Percentiles rank a stretch among this genome's conserved stretches.
Conservation (phyloP, 208 protist species). For the Trypanosoma melophagium region DNA sequence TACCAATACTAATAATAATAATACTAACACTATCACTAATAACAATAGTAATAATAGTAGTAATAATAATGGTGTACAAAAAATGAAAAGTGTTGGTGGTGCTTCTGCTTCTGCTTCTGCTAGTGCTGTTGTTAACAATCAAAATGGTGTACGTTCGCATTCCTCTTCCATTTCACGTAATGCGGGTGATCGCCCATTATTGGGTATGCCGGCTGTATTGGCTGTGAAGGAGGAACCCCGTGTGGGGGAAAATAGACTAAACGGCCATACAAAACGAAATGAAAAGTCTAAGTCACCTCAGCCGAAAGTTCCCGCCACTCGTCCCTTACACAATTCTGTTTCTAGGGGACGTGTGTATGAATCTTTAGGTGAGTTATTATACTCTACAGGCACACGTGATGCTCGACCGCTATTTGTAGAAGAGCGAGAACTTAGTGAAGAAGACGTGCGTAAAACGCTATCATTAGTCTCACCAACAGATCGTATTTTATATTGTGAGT, state of each 20-base stretch:
- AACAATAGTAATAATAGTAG: neutral
- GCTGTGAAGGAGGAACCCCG: too few relatives aligned
- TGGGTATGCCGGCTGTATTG: too few relatives aligned
- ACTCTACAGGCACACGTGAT: neutral
- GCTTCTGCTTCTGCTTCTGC: too few relatives aligned
- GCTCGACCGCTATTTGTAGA: neutral
- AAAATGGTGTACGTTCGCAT: neutral
- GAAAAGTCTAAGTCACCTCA: too few relatives aligned
- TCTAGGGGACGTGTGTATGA: too few relatives aligned
- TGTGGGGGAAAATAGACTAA: too few relatives aligned
- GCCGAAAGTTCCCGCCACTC: too few relatives aligned
- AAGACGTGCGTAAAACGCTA: constrained; percentile 1
- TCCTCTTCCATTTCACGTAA: too few relatives aligned
- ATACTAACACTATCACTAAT: neutral
- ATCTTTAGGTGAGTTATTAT: neutral
- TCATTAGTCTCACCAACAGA: neutral
- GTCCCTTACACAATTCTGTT: too few relatives aligned
- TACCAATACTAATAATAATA: neutral
- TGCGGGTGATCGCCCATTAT: too few relatives aligned
- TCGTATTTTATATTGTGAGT: constrained; percentile 4
- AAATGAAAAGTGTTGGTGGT: too few relatives aligned
- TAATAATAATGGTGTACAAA: neutral
- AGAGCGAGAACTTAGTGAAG: constrained; percentile 3
- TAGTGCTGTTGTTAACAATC: neutral
- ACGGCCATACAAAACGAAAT: too few relatives aligned